A percentile compares a stretch with the other conserved stretches of the same genome.
Conservation (phyloP, 139 green algal species). For the Picochlorum sp. region DNA sequence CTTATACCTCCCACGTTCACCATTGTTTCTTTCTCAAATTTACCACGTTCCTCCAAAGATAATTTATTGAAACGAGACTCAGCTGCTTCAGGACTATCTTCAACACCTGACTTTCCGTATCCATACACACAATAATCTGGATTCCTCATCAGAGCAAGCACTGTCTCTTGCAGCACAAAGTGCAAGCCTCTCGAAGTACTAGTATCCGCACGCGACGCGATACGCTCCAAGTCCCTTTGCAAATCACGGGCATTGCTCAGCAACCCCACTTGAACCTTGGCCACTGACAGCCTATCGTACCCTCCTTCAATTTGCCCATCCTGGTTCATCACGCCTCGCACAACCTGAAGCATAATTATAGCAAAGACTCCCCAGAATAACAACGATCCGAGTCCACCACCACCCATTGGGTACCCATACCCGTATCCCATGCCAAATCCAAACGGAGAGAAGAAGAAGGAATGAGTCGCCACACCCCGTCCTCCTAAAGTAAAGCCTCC, state of each 20-base stretch:
- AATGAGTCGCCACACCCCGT: neutral
- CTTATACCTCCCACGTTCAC: slow-evolving; percentile 70
- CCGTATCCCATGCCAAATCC: slow-evolving; percentile 14
- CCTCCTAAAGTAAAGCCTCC: neutral
- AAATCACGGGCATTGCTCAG: slow-evolving; percentile 71
- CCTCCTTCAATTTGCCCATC: neutral
- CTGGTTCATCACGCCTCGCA: neutral
- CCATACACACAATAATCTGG: slow-evolving; percentile 81
- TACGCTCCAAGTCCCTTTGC: slow-evolving; percentile 77
- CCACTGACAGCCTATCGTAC: slow-evolving; percentile 8
- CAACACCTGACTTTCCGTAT: slow-evolving; percentile 7
- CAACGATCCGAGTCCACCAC: slow-evolving; percentile 20
- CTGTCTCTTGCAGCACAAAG: slow-evolving; percentile 75
- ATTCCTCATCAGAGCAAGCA: slow-evolving; percentile 80
- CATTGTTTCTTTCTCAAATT: slow-evolving; percentile 90
- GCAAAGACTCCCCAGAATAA: slow-evolving; percentile 27
- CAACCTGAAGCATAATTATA: slow-evolving; percentile 7
- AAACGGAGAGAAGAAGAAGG: slow-evolving; percentile 14
- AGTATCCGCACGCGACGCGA: slow-evolving; percentile 74
- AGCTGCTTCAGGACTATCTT: slow-evolving; percentile 30
- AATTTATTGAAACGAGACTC: slow-evolving; percentile 64
- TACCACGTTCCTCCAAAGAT: slow-evolving; percentile 61
- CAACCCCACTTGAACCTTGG: slow-evolving; percentile 67
- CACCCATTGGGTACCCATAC: slow-evolving; percentile 20
- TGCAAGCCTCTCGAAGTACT: slow-evolving; percentile 65